A percentile compares a stretch with the other conserved stretches of the same genome.
Conservation (phyloP, 208 protist species). For the Porcisia hertigi region DNA sequence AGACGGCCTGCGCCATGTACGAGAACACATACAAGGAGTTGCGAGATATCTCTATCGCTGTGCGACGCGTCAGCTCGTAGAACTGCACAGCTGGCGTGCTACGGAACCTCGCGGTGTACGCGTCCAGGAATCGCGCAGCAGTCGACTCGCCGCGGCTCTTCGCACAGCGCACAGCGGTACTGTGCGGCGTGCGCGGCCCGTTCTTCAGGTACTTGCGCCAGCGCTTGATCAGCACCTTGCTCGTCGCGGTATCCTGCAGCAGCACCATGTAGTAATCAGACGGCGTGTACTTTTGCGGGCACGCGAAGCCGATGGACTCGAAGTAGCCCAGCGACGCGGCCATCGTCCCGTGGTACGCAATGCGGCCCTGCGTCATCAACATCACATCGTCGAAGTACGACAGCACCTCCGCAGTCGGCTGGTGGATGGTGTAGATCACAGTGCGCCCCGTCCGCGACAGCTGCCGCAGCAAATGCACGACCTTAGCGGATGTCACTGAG, state of each 20-base stretch:
- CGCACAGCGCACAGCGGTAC: slow-evolving; percentile 47
- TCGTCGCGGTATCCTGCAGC: slow-evolving; percentile 60
- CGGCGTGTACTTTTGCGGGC: slow-evolving; percentile 74
- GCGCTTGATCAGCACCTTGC: slow-evolving; percentile 60
- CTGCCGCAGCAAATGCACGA: slow-evolving; percentile 76
- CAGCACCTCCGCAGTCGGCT: slow-evolving; percentile 91
- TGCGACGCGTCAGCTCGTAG: slow-evolving; percentile 49
- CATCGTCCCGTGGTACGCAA: slow-evolving; percentile 86
- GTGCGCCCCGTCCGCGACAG: slow-evolving; percentile 81
- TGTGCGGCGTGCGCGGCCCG: slow-evolving; percentile 49
- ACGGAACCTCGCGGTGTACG: slow-evolving; percentile 49
- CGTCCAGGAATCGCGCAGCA: slow-evolving; percentile 49
- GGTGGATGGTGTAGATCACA: slow-evolving; percentile 94
- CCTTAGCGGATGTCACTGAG: slow-evolving; percentile 76
- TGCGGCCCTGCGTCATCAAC: slow-evolving; percentile 76
- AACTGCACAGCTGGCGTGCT: slow-evolving; percentile 60
- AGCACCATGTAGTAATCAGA: slow-evolving; percentile 90
- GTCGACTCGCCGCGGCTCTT: slow-evolving; percentile 32
- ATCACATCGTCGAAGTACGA: slow-evolving; percentile 92
- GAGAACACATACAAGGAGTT: slow-evolving; percentile 53
- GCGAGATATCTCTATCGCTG: slow-evolving; percentile 39
- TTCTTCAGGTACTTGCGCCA: slow-evolving; percentile 70
- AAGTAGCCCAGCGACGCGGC: slow-evolving; percentile 78
- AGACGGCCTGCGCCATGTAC: slow-evolving; percentile 46
- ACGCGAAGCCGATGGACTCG: slow-evolving; percentile 68